Evolutionary conservation across 83 land plant genomes (phyloP).

Genomic region (Diphasiastrum complanatum): DNA sequence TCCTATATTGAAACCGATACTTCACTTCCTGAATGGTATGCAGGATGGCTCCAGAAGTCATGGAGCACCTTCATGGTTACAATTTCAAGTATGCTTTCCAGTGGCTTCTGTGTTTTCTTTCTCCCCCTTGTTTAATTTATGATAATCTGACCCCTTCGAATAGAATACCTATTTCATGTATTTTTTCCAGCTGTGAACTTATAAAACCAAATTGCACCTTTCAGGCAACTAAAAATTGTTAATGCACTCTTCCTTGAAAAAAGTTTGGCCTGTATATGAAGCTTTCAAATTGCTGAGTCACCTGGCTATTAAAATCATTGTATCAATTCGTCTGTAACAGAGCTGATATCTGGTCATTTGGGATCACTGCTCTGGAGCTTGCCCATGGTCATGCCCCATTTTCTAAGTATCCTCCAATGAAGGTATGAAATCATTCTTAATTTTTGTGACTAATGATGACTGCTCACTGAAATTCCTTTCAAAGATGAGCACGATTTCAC

Average conservation of each 20-base stretch:
- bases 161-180: not conserved
- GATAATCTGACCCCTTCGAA: not conserved
- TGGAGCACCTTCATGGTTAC: slow-evolving; percentile 85
- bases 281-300: too few relatives aligned
- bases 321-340: slow-evolving; percentile 36
- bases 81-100: slow-evolving; percentile 58
- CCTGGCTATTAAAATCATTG: too few relatives aligned
- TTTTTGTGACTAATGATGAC: not conserved
- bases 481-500: too few relatives aligned
- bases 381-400: slow-evolving; percentile 85
- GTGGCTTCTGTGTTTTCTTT: slow-evolving; percentile 1
- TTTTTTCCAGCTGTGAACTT: not conserved
- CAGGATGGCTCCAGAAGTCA: slow-evolving; percentile 92
- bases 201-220: too few relatives aligned
- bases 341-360: slow-evolving; percentile 81
- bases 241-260: not conserved
- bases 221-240: too few relatives aligned
- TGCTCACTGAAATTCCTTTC: not conserved
- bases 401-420: slow-evolving; percentile 79
- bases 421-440: slow-evolving; percentile 29
- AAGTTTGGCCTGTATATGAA: not conserved
- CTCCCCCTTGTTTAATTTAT: slow-evolving; percentile 3
- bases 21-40: too few relatives aligned
- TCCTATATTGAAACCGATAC: too few relatives aligned
- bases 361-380: slow-evolving; percentile 73